Evolutionary conservation across 768 basidiomycete genomes (phyloP), one percentile per base, ranked within the genome.

Genomic region (Leccinum imitatum): DNA sequence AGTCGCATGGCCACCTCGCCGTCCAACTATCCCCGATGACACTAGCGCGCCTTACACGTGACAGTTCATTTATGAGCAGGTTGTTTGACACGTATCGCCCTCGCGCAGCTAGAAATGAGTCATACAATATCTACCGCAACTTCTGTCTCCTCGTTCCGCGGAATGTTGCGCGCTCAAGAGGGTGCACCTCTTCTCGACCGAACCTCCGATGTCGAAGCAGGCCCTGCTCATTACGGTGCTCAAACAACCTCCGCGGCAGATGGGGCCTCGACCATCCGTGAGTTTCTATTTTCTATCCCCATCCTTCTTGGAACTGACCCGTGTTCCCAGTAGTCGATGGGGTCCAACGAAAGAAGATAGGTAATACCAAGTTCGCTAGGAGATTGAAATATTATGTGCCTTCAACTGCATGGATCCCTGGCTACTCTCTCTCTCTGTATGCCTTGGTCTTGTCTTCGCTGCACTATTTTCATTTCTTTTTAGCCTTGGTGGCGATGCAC

Each of bases 381-480:
- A 78, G 80, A 67, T 69, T 87, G 33, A 81, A 80, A 65, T 93
- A 93, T 69, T 93, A 93, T 61, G 78, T 93, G 56, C 91, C 91
- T 3, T 88, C 87, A 1, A 81, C 81, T 10, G 78, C 82, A 31
- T 94, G 91, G 91, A 88, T 94, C 61, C 91, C 91, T 6, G 79
- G 82, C 57, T 94, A 94, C 65, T 84, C 85, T 0, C 66, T 81
- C 15, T 85, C 86, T 19, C 75, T 87, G 89, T 90, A 68, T 62
- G 89, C 76, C 25, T 30, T 50, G 39, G 25, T 53, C 1, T 39
- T 50, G 11, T 31, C 52, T 50, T 41, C 21, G 2, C n/a, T n/a
- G 9, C 25, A 19, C 19, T 19, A 25, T 21, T 15, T 58, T 64
- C 57, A 54, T 54, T 53, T 57, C 15, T 11, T 50, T 21, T 27